Evolutionary conservation across 1,284 basidiomycete species (phyloP).

Genomic region (Anthracocystis walkeri): DNA sequence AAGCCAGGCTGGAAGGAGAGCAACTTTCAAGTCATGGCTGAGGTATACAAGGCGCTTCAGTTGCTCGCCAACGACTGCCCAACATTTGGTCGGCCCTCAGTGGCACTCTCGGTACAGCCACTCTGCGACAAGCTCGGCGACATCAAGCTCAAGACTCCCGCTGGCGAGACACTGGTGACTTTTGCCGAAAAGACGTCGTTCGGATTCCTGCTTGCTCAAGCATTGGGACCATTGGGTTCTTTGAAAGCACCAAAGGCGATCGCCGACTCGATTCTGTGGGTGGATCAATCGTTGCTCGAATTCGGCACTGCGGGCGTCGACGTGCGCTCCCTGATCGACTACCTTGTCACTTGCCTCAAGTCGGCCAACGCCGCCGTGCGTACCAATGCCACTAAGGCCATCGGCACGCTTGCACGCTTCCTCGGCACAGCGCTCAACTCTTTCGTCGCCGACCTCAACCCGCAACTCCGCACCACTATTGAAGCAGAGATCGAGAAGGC

Average conservation of each 20-base stretch:
- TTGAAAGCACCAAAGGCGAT: slow-evolving; percentile 94
- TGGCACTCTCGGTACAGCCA: slow-evolving; percentile 85
- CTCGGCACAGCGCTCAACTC: slow-evolving; percentile 91
- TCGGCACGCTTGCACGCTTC: slow-evolving; percentile 91
- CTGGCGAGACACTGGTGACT: slow-evolving; percentile 84
- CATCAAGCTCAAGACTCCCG: slow-evolving; percentile 94
- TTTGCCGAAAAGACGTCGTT: slow-evolving; percentile 94
- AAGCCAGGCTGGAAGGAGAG: slow-evolving; percentile 95
- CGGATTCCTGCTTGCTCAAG: slow-evolving; percentile 92
- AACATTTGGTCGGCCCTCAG: slow-evolving; percentile 86
- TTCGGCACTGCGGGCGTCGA: slow-evolving; percentile 91
- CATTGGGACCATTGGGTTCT: slow-evolving; percentile 41
- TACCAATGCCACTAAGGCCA: slow-evolving; percentile 91
- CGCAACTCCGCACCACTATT: slow-evolving; percentile 91
- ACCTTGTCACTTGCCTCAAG: slow-evolving; percentile 85
- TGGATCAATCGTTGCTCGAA: slow-evolving; percentile 87
- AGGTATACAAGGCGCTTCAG: slow-evolving; percentile 67
- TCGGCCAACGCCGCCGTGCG: slow-evolving; percentile 95
- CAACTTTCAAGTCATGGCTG: slow-evolving; percentile 82
- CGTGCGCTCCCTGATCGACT: slow-evolving; percentile 86
- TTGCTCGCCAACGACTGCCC: slow-evolving; percentile 82
- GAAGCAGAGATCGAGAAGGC: slow-evolving; percentile 92
- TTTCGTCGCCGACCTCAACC: slow-evolving; percentile 92
- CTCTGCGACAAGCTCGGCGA: slow-evolving; percentile 96
- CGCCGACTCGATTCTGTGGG: slow-evolving; percentile 90